Conservation (phyloP, 805 yeast genomes). For the Candida nonsorbophila region DNA sequence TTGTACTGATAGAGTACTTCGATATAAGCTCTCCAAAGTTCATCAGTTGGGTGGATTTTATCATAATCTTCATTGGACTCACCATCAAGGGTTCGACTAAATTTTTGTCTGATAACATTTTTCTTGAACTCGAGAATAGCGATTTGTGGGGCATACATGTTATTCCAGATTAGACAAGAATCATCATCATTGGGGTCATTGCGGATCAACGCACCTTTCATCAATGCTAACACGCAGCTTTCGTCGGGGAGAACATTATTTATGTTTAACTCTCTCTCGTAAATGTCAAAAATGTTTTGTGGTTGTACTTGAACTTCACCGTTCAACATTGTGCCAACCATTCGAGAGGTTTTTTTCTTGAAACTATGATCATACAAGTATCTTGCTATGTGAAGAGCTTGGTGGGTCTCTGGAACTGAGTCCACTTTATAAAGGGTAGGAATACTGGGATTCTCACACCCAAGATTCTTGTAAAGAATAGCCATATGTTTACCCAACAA, state of each 20-base stretch:
- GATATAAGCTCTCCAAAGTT: constrained; percentile 51
- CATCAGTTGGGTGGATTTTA: constrained; percentile 37
- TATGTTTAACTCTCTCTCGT: constrained; percentile 18
- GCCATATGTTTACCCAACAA: constrained; percentile 24
- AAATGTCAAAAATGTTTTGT: constrained; percentile 19
- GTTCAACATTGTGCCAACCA: constrained; percentile 29
- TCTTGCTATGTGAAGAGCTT: constrained; percentile 15
- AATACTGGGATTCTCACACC: background rate
- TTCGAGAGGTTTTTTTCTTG: constrained; percentile 17
- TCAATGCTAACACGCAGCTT: constrained; percentile 35
- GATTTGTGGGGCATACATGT: constrained; percentile 51
- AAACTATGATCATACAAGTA: constrained; percentile 15
- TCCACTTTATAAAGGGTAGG: background rate
- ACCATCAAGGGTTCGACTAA: constrained; percentile 1
- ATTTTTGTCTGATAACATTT: constrained; percentile 15
- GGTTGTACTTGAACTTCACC: constrained; percentile 32
- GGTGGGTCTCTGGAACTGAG: background rate
- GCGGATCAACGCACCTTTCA: constrained; percentile 46
- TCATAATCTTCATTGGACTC: constrained; percentile 11
- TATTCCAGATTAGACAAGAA: constrained; percentile 41
- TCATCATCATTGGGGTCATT: constrained; percentile 6
- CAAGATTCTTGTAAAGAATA: constrained; percentile 13
- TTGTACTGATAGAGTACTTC: constrained; percentile 41
- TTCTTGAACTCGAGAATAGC: constrained; percentile 55
- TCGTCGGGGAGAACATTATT: constrained; percentile 19